These are phyloP conservation scores for Ogataea minuta DNA, from an alignment of 805 yeast species.

Conservation along the genomic window DNA sequence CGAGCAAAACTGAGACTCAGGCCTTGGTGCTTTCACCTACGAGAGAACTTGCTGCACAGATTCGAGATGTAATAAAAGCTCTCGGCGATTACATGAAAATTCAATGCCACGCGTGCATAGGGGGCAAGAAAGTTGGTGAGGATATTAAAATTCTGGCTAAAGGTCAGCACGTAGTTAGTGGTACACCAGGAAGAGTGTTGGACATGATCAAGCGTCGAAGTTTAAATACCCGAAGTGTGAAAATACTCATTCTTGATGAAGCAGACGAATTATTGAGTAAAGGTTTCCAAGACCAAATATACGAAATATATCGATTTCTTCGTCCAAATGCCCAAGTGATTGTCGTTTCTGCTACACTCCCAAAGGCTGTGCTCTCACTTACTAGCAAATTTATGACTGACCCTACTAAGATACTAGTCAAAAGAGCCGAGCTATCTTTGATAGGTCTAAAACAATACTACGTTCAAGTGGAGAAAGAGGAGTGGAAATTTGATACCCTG, in stretches of 20 bases:
- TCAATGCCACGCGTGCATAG: constrained; percentile 94
- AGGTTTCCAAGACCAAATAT: constrained; percentile 94
- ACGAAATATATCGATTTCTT: constrained; percentile 85
- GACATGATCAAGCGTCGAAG: constrained; percentile 93
- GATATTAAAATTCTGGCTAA: constrained; percentile 81
- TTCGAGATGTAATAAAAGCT: constrained; percentile 87
- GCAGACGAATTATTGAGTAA: constrained; percentile 95
- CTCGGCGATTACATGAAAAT: constrained; percentile 89
- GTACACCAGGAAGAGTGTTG: constrained; percentile 97
- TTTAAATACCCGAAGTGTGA: constrained; percentile 77
- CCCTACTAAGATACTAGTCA: constrained; percentile 91
- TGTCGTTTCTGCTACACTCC: constrained; percentile 92
- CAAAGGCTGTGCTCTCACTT: constrained; percentile 85
- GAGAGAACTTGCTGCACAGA: constrained; percentile 95
- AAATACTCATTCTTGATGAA: constrained; percentile 95
- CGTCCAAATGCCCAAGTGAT: constrained; percentile 93
- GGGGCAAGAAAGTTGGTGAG: constrained; percentile 89
- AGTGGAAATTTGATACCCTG: constrained; percentile 90
- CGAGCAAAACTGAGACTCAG: constrained; percentile 71
- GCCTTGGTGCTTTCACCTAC: constrained; percentile 96
- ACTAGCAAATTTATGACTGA: constrained; percentile 92
- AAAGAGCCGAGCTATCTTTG: constrained; percentile 90
- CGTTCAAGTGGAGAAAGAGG: constrained; percentile 89
- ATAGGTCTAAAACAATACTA: constrained; percentile 95
- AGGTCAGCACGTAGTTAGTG: constrained; percentile 92